Percentiles rank a stretch among this genome's conserved stretches.
These are phyloP conservation scores for Hemerocallis citrina DNA, from an alignment of 106 monocot species.

Conservation along the genomic window DNA sequence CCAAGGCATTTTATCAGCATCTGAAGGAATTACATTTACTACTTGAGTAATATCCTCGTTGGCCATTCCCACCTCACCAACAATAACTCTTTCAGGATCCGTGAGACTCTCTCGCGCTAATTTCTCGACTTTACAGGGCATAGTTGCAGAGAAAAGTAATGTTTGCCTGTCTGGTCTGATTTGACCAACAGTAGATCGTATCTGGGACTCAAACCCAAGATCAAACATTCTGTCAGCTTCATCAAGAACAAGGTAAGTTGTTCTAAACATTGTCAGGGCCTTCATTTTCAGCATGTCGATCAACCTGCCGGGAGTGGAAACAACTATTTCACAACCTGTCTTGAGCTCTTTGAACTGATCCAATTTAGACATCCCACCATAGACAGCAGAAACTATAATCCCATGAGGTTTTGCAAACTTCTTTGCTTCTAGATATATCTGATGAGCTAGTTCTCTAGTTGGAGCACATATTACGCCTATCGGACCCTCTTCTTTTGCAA, in stretches of 20 bases:
- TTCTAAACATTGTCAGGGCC: constrained; percentile 52
- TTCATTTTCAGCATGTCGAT: constrained; percentile 84
- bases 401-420: constrained; percentile 76
- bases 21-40: constrained; percentile 57
- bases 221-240: constrained; percentile 92
- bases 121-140: constrained; percentile 65
- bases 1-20: constrained; percentile 73
- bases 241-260: constrained; percentile 75
- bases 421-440: constrained; percentile 71
- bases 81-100: constrained; percentile 67
- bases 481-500: constrained; percentile 70
- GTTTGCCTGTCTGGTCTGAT: constrained; percentile 79
- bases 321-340: constrained; percentile 75
- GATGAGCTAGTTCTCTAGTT: constrained; percentile 79
- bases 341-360: constrained; percentile 87
- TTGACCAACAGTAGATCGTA: constrained; percentile 71
- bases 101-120: constrained; percentile 62
- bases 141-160: constrained; percentile 76
- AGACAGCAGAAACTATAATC: constrained; percentile 57
- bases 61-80: constrained; percentile 67
- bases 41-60: constrained; percentile 83
- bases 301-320: constrained; percentile 80
- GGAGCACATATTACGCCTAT: constrained; percentile 81
- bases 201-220: constrained; percentile 81
- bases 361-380: constrained; percentile 76